phyloP scores from a whole-genome alignment of 2,329 filamentous ascomycete species.

The Cephalotrichum gorgonifer region DNA sequence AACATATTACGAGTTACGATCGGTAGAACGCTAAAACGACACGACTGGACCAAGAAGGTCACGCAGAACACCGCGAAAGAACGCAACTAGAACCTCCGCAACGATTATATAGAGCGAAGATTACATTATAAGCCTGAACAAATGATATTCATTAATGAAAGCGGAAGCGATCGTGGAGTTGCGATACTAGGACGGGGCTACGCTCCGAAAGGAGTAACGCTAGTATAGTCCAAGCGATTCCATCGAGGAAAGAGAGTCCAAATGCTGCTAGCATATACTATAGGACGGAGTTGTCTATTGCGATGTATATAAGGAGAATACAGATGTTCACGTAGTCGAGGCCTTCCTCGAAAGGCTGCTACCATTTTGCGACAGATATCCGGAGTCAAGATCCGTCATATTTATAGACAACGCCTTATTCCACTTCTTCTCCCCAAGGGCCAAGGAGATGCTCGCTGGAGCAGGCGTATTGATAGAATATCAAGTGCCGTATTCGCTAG shows the following conservation, averaged over 20 bases:
- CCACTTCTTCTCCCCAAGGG: slow-evolving; percentile 8
- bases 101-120: slow-evolving; percentile 10
- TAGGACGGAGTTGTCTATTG: slow-evolving; percentile 9
- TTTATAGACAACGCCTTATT: slow-evolving; percentile 12
- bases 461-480: slow-evolving; percentile 9
- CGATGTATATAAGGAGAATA: slow-evolving; percentile 11
- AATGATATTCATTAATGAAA: slow-evolving; percentile 10
- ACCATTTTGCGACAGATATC: slow-evolving; percentile 10
- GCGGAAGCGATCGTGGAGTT: slow-evolving; percentile 8
- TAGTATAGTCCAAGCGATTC: slow-evolving; percentile 9
- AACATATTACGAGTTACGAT: slow-evolving; percentile 7
- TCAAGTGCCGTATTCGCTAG: slow-evolving; percentile 8
- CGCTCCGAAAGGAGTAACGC: slow-evolving; percentile 9
- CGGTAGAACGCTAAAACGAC: slow-evolving; percentile 4
- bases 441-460: slow-evolving; percentile 6
- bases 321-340: slow-evolving; percentile 8
- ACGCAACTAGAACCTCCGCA: slow-evolving; percentile 18
- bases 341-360: slow-evolving; percentile 10
- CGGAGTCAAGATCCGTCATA: slow-evolving; percentile 9
- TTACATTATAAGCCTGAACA: slow-evolving; percentile 7
- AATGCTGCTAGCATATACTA: slow-evolving; percentile 9
- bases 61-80: slow-evolving; percentile 15
- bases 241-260: slow-evolving; percentile 9
- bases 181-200: slow-evolving; percentile 9
- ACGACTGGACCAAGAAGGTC: slow-evolving; percentile 7